phyloP scores from a whole-genome alignment of 2,329 filamentous ascomycete species.

The Neonectria neomacrospora region DNA sequence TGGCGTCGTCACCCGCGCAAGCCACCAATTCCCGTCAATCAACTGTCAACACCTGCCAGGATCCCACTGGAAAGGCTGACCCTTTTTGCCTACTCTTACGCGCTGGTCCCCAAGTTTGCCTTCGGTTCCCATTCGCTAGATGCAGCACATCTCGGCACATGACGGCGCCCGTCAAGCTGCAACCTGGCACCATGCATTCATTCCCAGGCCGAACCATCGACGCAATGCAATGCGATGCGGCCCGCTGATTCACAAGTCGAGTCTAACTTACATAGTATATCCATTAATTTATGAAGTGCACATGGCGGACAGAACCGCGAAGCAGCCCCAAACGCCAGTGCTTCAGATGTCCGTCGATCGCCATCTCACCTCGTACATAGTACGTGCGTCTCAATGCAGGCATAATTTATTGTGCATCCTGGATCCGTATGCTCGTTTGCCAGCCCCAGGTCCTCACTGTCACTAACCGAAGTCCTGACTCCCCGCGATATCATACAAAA shows the following conservation, averaged over 20 bases:
- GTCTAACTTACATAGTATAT: not conserved
- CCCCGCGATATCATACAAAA: not conserved
- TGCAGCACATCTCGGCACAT: constrained; percentile 1
- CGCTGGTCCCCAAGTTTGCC: not conserved
- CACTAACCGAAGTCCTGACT: not conserved
- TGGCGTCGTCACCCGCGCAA: constrained; percentile 18
- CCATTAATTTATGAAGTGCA: not conserved
- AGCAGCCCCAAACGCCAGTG: not conserved
- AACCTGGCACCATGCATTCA: not conserved
- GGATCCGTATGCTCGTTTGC: not conserved
- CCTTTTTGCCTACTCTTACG: not conserved
- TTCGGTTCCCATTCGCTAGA: not conserved
- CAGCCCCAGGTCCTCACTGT: not conserved
- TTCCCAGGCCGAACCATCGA: not conserved
- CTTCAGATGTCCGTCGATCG: not conserved
- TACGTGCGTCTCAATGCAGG: not conserved
- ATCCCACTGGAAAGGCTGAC: not conserved
- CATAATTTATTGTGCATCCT: not conserved
- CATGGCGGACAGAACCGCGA: not conserved
- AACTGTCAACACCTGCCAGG: no score
- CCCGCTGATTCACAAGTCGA: not conserved
- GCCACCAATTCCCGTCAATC: constrained; percentile 12
- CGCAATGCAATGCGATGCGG: constrained; percentile 7
- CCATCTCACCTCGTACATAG: not conserved
- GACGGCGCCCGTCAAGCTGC: constrained; percentile 2